These are phyloP conservation scores for Rhizophagus clarus DNA, from an alignment of 192 early-diverging fungal genomes.

Conservation along the genomic window DNA sequence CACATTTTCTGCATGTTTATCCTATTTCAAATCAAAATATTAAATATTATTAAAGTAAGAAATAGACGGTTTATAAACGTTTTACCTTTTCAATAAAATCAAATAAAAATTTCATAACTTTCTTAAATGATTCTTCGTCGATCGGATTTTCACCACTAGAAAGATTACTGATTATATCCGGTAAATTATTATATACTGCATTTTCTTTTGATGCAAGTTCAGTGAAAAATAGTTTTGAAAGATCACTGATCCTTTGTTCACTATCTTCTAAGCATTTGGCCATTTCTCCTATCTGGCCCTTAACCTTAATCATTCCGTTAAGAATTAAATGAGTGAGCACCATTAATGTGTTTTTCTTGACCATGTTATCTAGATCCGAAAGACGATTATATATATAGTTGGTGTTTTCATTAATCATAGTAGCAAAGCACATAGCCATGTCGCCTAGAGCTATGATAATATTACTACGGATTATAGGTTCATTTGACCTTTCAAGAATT, in stretches of 20 bases:
- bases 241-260: constrained; percentile 86
- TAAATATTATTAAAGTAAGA: neutral
- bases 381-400: constrained; percentile 92
- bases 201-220: constrained; percentile 97
- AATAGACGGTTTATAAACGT: neutral
- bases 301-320: constrained; percentile 99
- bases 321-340: constrained; percentile 96
- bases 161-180: constrained; percentile 96
- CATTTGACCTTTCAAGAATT: constrained; percentile 81
- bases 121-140: constrained; percentile 79
- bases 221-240: constrained; percentile 94
- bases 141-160: constrained; percentile 66
- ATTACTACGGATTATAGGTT: constrained; percentile 90
- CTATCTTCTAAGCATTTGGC: constrained; percentile 93
- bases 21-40: constrained; percentile 53
- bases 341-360: constrained; percentile 98
- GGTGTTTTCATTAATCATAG: constrained; percentile 95
- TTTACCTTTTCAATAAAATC: constrained; percentile 80
- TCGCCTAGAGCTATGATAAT: constrained; percentile 98
- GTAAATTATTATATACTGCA: constrained; percentile 98
- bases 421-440: constrained; percentile 97
- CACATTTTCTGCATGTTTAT: constrained; percentile 92
- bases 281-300: constrained; percentile 98
- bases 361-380: constrained; percentile 73
- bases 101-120: constrained; percentile 95